Conservation (phyloP, 306 rosid species). For the Elaeagnus macrophylla region DNA sequence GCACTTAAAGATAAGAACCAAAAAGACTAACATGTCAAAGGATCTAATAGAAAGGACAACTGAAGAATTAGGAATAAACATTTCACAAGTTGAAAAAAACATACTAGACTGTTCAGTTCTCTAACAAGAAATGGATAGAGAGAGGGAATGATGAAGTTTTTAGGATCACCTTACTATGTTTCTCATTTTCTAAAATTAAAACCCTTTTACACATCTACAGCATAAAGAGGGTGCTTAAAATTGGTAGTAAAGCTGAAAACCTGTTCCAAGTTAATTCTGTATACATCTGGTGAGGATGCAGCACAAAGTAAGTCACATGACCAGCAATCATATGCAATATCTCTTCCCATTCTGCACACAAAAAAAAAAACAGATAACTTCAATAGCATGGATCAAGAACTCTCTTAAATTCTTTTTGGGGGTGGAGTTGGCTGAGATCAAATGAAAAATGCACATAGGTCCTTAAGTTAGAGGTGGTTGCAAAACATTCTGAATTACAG, state of each 20-base stretch:
- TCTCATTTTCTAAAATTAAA: not conserved
- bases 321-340: conserved; percentile 73
- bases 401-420: not conserved
- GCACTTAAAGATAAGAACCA: too few relatives aligned
- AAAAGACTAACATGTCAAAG: too few relatives aligned
- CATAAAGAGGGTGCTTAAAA: not conserved
- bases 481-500: too few relatives aligned
- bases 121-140: too few relatives aligned
- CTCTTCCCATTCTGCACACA: conserved; percentile 78
- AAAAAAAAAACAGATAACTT: not conserved
- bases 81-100: too few relatives aligned
- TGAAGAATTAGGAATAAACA: too few relatives aligned
- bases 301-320: conserved; percentile 97
- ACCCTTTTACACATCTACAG: not conserved
- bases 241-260: conserved; percentile 27
- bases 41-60: too few relatives aligned
- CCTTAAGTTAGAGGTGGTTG: too few relatives aligned
- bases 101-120: too few relatives aligned
- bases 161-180: not conserved
- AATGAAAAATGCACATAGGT: not conserved
- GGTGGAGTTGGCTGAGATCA: too few relatives aligned
- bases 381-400: not conserved
- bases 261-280: conserved; percentile 89
- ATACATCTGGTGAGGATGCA: conserved; percentile 83
- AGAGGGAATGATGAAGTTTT: too few relatives aligned